A percentile compares a stretch with the other conserved stretches of the same genome.
Evolutionary conservation across 2,329 filamentous ascomycete species (phyloP).

Genomic region (Chaetomium olivaceum): DNA sequence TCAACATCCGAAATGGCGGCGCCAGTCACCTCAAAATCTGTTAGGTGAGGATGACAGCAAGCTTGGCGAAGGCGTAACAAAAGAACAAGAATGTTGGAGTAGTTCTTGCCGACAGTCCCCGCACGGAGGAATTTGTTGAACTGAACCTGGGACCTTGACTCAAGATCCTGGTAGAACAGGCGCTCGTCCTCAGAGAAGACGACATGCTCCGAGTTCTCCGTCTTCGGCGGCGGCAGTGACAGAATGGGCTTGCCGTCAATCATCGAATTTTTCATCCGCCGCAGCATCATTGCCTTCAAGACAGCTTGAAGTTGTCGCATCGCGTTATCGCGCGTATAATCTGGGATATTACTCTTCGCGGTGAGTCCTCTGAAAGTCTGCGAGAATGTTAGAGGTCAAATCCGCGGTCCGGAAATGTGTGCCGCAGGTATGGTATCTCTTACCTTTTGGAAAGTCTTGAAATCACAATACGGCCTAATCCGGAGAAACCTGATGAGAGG

Average conservation of each 20-base stretch:
- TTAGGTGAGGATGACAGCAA: slow-evolving; percentile 75
- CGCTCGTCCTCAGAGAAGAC: slow-evolving; percentile 67
- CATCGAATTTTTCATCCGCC: slow-evolving; percentile 75
- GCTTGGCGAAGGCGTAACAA: slow-evolving; percentile 78
- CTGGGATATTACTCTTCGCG: slow-evolving; percentile 38
- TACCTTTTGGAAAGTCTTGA: slow-evolving; percentile 60
- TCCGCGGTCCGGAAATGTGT: slow-evolving; percentile 8
- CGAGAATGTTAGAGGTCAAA: slow-evolving; percentile 20
- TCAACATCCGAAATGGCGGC: slow-evolving; percentile 49
- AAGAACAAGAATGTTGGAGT: slow-evolving; percentile 78
- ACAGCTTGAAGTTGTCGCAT: slow-evolving; percentile 74
- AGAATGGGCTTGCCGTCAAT: slow-evolving; percentile 80
- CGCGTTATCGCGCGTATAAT: slow-evolving; percentile 57
- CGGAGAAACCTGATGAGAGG: slow-evolving; percentile 75
- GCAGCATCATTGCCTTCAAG: slow-evolving; percentile 77
- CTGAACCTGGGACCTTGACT: slow-evolving; percentile 64
- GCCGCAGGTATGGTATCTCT: slow-evolving; percentile 31
- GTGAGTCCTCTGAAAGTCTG: slow-evolving; percentile 45
- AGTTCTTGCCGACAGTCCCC: slow-evolving; percentile 69
- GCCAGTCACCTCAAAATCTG: slow-evolving; percentile 46
- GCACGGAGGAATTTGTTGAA: slow-evolving; percentile 77
- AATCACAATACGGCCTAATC: slow-evolving; percentile 72
- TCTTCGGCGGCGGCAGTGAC: slow-evolving; percentile 63
- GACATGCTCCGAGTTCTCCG: slow-evolving; percentile 61
- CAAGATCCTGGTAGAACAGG: slow-evolving; percentile 65